Base-by-base conservation (phyloP, 495 filamentous ascomycete species). In the Aspergillus steynii region DNA sequence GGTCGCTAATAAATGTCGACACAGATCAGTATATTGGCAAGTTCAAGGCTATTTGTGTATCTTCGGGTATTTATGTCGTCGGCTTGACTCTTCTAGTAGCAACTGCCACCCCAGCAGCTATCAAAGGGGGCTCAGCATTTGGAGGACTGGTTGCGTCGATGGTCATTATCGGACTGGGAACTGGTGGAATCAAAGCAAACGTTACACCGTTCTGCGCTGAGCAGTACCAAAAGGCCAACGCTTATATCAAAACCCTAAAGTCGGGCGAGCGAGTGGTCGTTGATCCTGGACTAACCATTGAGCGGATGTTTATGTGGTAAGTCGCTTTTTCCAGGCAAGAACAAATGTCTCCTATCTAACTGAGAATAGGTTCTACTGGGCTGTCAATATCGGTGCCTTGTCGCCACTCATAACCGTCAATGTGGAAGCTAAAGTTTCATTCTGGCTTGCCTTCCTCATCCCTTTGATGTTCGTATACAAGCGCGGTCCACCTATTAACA, bases 381-480 rank as follows among this genome's bases (percentile, higher is more conserved):
- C 50, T 29, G 55, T 62, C 55, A 82, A 82, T 50, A 60, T 80
- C 14, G 79, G 75, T 6, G 78, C 82, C 0, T 55, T 86, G 67
- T 49, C 80, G 74, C 58, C 46, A 7, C 56, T 37, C 61, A 68
- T 56, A 59, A 75, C 62, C 60, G 65, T 72, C 20, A 59, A 59
- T 71, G 74, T 69, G 62, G 81, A 61, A 65, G 71, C 53, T 56
- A 74, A 14, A 58, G 74, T 54, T 56, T 88, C 88, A 14, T 92
- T 87, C 74, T 88, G 83, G 71, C 81, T 90, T 7, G 78, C 83
- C 25, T 90, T 73, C 72, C 77, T 79, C 2, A 72, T 88, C 14
- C 74, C 31, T 59, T 76, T 42, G 10, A 73, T 55, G 45, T 61
- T 27, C 10, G 55, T 29, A 20, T 20, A 20, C 20, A 20, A 20